Conservation (phyloP, 2,329 filamentous ascomycete genomes). For the Exophiala dermatitidis region DNA sequence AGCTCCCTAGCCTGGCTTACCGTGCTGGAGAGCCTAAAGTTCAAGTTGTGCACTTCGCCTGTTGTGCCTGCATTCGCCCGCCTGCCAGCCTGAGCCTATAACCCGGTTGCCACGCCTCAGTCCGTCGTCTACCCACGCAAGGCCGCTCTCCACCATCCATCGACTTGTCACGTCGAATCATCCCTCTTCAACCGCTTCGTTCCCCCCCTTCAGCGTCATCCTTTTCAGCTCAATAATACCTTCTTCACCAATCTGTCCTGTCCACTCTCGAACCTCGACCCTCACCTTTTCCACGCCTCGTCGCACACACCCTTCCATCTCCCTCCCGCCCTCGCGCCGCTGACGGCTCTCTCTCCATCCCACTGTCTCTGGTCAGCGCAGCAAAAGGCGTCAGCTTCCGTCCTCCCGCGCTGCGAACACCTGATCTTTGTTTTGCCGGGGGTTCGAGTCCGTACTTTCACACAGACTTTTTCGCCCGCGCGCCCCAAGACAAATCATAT, state of each 20-base stretch:
- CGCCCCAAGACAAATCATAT: constrained; percentile 15
- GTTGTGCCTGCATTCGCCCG: constrained; percentile 16
- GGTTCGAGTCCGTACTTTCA: constrained; percentile 12
- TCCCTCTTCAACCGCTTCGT: constrained; percentile 25
- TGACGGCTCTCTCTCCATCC: constrained; percentile 4
- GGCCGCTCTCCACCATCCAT: constrained; percentile 15
- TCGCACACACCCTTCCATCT: constrained; percentile 23
- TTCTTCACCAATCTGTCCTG: constrained; percentile 27
- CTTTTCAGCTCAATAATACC: constrained; percentile 27
- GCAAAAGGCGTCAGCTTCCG: constrained; percentile 2
- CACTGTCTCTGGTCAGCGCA: neutral
- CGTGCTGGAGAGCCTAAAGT: no score
- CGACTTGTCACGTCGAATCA: constrained; percentile 20
- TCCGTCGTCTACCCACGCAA: constrained; percentile 4
- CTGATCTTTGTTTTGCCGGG: constrained; percentile 16
- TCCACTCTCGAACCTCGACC: constrained; percentile 26
- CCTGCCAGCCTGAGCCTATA: constrained; percentile 14
- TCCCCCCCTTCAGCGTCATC: constrained; percentile 24
- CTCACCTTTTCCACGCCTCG: constrained; percentile 25
- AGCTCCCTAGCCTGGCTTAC: constrained; percentile 10
- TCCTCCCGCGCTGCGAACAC: constrained; percentile 19
- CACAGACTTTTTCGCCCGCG: constrained; percentile 5
- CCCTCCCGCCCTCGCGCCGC: constrained; percentile 7
- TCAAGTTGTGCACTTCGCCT: neutral
- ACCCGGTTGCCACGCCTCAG: constrained; percentile 21